Evolutionary conservation across 1,139 yeast species (phyloP).

Genomic region (Candida sp.): DNA sequence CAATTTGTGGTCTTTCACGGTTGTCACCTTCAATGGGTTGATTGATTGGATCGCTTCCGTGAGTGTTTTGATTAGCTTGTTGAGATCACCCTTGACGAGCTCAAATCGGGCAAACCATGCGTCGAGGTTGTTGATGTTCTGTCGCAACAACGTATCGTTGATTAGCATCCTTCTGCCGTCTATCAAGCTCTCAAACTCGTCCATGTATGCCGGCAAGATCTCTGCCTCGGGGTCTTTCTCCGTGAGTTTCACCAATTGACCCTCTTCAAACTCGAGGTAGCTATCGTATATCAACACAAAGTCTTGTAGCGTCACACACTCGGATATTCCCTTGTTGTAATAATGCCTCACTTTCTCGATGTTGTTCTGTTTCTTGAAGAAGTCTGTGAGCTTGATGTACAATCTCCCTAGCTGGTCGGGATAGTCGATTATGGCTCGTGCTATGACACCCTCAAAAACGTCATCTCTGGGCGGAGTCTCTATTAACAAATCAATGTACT

Average conservation of each 20-base stretch:
- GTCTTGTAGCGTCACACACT: slow-evolving; percentile 59
- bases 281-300: slow-evolving; percentile 70
- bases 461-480: not conserved
- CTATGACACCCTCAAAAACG: slow-evolving; percentile 10
- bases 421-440: slow-evolving; percentile 36
- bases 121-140: slow-evolving; percentile 62
- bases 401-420: slow-evolving; percentile 66
- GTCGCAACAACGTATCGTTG: slow-evolving; percentile 70
- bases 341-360: slow-evolving; percentile 48
- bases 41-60: slow-evolving; percentile 71
- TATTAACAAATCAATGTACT: slow-evolving; percentile 50
- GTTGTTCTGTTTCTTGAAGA: slow-evolving; percentile 39
- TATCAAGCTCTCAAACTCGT: slow-evolving; percentile 58
- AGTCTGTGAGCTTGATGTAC: slow-evolving; percentile 53
- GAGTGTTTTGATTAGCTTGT: slow-evolving; percentile 57
- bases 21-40: slow-evolving; percentile 59
- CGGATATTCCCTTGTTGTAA: slow-evolving; percentile 51
- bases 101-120: slow-evolving; percentile 71
- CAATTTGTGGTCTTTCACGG: slow-evolving; percentile 29
- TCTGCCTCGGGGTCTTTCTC: slow-evolving; percentile 22
- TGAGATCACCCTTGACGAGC: slow-evolving; percentile 30
- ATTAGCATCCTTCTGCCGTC: slow-evolving; percentile 57
- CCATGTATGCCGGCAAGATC: slow-evolving; percentile 47
- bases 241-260: slow-evolving; percentile 28
- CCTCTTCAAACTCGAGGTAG: slow-evolving; percentile 67